Conservation (phyloP, 768 basidiomycete species). For the Clitopilus passeckerianus region DNA sequence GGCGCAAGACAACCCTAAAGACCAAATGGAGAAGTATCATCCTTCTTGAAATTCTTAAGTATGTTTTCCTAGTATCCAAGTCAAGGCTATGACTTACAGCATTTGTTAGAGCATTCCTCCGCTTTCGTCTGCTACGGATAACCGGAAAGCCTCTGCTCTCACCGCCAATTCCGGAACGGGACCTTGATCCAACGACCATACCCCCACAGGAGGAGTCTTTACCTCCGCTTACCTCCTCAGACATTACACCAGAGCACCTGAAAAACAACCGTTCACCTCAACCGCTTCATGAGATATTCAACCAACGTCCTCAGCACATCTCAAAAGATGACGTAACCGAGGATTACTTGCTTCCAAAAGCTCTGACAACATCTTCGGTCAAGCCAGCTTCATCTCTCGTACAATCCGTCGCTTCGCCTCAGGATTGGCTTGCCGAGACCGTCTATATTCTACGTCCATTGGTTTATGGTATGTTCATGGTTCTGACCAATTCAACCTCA, state of each 20-base stretch:
- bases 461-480: conserved; percentile 56
- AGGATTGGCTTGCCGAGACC: conserved; percentile 72
- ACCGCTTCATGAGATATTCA: conserved; percentile 59
- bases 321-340: conserved; percentile 49
- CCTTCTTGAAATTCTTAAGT: conserved; percentile 84
- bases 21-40: conserved; percentile 75
- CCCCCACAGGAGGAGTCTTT: conserved; percentile 46
- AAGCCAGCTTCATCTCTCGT: conserved; percentile 68
- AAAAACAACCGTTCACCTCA: conserved; percentile 71
- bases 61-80: conserved; percentile 18
- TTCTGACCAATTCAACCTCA: neutral
- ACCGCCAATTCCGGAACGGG: conserved; percentile 82
- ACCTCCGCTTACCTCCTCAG: conserved; percentile 49
- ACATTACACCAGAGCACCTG: conserved; percentile 71
- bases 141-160: conserved; percentile 74
- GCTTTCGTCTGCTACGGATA: conserved; percentile 65
- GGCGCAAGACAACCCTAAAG: conserved; percentile 61
- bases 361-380: conserved; percentile 67
- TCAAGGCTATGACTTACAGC: too few relatives aligned
- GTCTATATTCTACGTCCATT: conserved; percentile 72
- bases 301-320: conserved; percentile 42
- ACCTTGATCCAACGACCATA: conserved; percentile 72
- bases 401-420: conserved; percentile 50
- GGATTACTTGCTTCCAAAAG: conserved; percentile 80
- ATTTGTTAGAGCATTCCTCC: conserved; percentile 60